Conservation (phyloP, 768 basidiomycete genomes). For the Naganishia friedmannii region DNA sequence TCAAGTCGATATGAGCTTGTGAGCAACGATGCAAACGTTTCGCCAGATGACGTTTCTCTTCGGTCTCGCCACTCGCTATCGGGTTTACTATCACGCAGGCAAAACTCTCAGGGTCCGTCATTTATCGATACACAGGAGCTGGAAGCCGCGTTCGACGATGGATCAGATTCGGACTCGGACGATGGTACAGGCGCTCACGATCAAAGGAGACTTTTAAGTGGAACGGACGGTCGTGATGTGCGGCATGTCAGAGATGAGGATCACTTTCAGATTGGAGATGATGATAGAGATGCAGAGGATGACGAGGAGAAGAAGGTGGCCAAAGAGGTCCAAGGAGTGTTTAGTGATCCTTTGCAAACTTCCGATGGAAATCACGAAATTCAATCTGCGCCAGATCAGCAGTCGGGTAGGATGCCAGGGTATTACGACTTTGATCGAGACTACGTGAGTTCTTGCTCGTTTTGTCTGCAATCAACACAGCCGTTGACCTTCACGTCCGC, state of each 20-base stretch:
- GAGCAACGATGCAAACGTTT: not conserved
- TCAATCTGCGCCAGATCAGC: not conserved
- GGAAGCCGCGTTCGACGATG: slow-evolving; percentile 71
- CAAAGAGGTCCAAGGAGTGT: slow-evolving; percentile 35
- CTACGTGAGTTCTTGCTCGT: slow-evolving; percentile 36
- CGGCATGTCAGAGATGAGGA: not conserved
- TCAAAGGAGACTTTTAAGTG: slow-evolving; percentile 32
- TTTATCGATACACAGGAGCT: slow-evolving; percentile 58
- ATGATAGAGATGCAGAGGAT: slow-evolving; percentile 12
- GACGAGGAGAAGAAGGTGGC: slow-evolving; percentile 27
- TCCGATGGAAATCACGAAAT: not conserved
- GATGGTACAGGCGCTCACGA: slow-evolving; percentile 45
- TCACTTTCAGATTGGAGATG: slow-evolving; percentile 7
- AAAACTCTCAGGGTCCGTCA: not conserved
- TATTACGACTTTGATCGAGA: slow-evolving; percentile 51
- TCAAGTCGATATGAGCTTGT: slow-evolving; percentile 13
- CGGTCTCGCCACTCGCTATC: not conserved
- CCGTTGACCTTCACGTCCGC: not conserved
- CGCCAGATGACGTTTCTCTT: slow-evolving; percentile 4
- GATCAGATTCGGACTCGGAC: slow-evolving; percentile 53
- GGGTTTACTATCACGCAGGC: not conserved
- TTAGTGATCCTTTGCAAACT: slow-evolving; percentile 36
- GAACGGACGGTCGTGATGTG: slow-evolving; percentile 30
- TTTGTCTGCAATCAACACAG: not conserved
- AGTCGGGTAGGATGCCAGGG: slow-evolving; percentile 40